Conservation (phyloP, 805 yeast genomes). For the Ogataea wickerhamii region DNA sequence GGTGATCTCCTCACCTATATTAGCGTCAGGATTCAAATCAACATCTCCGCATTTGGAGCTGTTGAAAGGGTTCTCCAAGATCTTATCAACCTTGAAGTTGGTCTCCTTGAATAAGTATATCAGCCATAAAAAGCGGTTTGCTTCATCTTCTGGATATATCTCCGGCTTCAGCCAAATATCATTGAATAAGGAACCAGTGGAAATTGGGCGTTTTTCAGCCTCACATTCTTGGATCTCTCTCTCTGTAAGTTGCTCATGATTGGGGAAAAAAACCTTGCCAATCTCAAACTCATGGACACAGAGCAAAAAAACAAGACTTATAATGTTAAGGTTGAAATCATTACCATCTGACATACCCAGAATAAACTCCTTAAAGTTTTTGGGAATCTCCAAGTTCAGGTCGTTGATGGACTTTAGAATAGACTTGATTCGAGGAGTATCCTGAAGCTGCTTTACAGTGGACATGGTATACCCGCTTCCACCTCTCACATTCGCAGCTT, state of each 20-base stretch:
- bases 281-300: constrained; percentile 52
- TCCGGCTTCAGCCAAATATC: constrained; percentile 67
- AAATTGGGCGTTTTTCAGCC: constrained; percentile 5
- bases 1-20: constrained; percentile 22
- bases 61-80: constrained; percentile 32
- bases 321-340: constrained; percentile 46
- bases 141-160: constrained; percentile 63
- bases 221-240: constrained; percentile 13
- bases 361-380: constrained; percentile 44
- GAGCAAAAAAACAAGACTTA: constrained; percentile 70
- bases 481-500: constrained; percentile 22
- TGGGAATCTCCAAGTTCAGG: constrained; percentile 48
- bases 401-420: constrained; percentile 87
- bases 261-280: constrained; percentile 28
- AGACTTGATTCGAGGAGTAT: constrained; percentile 89
- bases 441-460: constrained; percentile 79
- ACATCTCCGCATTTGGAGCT: constrained; percentile 2
- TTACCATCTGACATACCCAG: constrained; percentile 16
- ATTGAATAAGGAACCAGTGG: constrained; percentile 51
- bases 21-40: constrained; percentile 11
- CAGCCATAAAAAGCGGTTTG: constrained; percentile 77
- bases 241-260: constrained; percentile 9
- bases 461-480: constrained; percentile 33
- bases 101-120: constrained; percentile 79
- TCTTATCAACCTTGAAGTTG: constrained; percentile 47